Conservation (phyloP, 2,329 filamentous ascomycete genomes). For the Cylindrodendrum hubeiense region DNA sequence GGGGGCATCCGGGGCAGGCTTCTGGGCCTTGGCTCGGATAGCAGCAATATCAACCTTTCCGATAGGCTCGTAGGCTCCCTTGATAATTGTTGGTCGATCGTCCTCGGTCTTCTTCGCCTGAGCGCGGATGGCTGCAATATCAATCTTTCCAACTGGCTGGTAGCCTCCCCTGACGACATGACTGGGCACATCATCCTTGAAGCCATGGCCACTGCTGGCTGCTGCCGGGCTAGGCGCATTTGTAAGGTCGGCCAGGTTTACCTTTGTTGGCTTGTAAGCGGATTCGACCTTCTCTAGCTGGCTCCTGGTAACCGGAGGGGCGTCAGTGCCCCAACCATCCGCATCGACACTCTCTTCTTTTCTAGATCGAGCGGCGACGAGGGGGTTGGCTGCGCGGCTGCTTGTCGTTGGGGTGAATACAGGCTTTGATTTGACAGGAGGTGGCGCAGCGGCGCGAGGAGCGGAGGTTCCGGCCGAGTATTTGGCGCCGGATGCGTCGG, state of each 20-base stretch:
- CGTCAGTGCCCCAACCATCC: conserved; percentile 96
- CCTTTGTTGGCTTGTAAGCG: conserved; percentile 95
- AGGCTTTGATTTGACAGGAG: conserved; percentile 87
- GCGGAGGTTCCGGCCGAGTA: conserved; percentile 80
- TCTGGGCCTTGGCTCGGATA: conserved; percentile 87
- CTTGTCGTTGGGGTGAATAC: conserved; percentile 84
- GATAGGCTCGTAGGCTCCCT: conserved; percentile 93
- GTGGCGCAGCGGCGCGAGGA: conserved; percentile 66
- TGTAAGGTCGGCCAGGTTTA: conserved; percentile 89
- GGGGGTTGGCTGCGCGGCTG: conserved; percentile 69
- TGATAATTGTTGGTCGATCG: conserved; percentile 86
- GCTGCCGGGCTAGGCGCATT: conserved; percentile 78
- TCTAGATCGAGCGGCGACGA: conserved; percentile 74
- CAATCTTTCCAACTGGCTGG: conserved; percentile 96
- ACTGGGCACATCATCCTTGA: conserved; percentile 57
- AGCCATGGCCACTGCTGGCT: conserved; percentile 62
- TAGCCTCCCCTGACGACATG: conserved; percentile 89
- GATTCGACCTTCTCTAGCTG: conserved; percentile 92
- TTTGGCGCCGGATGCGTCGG: conserved; percentile 94
- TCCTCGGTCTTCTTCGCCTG: conserved; percentile 78
- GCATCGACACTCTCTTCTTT: conserved; percentile 74
- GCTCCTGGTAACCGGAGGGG: conserved; percentile 87
- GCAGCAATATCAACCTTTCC: conserved; percentile 98
- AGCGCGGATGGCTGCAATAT: conserved; percentile 89
- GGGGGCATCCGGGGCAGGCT: conserved; percentile 59